Conservation (phyloP, 169 alveolate species). For the Perkinsus chesapeaki region DNA sequence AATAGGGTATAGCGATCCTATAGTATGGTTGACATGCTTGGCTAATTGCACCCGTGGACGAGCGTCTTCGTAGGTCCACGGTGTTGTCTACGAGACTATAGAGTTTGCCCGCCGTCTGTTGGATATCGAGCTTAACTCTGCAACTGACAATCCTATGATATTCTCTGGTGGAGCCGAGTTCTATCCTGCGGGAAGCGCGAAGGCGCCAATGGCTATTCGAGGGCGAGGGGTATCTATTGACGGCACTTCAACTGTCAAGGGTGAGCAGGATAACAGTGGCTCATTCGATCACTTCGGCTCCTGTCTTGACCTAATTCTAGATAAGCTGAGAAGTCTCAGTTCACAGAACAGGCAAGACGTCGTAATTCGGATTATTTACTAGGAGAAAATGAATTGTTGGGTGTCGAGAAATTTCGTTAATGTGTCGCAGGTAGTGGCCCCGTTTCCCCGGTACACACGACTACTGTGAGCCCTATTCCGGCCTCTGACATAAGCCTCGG, state of each 20-base stretch:
- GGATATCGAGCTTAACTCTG: conserved; percentile 45
- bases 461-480: not conserved
- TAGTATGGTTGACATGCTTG: no score
- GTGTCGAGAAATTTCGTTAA: no score
- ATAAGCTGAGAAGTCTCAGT: no score
- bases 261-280: no score
- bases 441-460: not conserved
- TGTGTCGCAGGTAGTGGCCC: not conserved
- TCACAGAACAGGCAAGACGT: no score
- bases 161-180: not conserved
- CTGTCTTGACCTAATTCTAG: no score
- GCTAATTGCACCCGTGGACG: no score
- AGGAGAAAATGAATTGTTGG: no score
- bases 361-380: no score
- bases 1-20: no score
- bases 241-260: not conserved
- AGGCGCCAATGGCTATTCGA: not conserved
- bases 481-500: not conserved
- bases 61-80: conserved; percentile 26
- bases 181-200: not conserved
- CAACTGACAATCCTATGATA: conserved; percentile 53
- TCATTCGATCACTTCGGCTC: no score
- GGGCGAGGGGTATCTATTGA: not conserved
- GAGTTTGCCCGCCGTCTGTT: conserved; percentile 15
- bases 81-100: conserved; percentile 29